Evolutionary conservation across 768 basidiomycete genomes (phyloP), one percentile per base, ranked within the genome.

Genomic region (Tylopilus balloui): DNA sequence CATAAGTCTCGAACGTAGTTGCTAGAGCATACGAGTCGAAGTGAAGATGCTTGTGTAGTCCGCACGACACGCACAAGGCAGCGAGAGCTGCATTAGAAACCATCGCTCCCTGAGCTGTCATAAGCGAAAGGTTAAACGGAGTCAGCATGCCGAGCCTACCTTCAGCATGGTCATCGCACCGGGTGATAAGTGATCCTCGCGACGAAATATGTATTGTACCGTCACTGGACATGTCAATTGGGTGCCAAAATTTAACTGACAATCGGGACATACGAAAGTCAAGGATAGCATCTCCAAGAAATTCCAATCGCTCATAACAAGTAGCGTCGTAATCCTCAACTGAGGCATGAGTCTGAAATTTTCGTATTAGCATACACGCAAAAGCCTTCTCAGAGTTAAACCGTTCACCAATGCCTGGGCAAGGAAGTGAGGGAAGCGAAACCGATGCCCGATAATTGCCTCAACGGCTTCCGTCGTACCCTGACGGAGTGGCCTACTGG

Each of bases 241-340:
- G 4, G 17, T 21, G 13, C 27, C 37, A 27, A 24, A 45, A 8
- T 28, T 15, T 37, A 10, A 24, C 15, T 9, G 32, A 45, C 34
- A 24, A 39, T 24, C 20, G 25, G 19, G 12, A 71, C 87, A 47
- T 59, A 92, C 90, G 67, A 50, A 89, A 86, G 65, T 92, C 91
- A 21, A 93, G 76, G 43, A 93, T 79, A 1, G 87, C 88, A 68
- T 93, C 91, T 12, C 91, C 91, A 34, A 92, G 73, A 62, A 92
- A 93, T 63, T 92, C 89, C 29, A 92, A 74, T 49, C 86, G 74
- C 58, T 90, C 86, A 59, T 87, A 86, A 15, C 78, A 78, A 13
- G 74, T 78, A 31, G 74, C 70, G 48, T 83, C 78, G 48, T 71
- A 73, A 4, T 76, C 76, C 53, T 78, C 75, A 28, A 78, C 69